phyloP scores from a whole-genome alignment of 2,329 filamentous ascomycete genomes.

The Pyrenochaeta sp. region DNA sequence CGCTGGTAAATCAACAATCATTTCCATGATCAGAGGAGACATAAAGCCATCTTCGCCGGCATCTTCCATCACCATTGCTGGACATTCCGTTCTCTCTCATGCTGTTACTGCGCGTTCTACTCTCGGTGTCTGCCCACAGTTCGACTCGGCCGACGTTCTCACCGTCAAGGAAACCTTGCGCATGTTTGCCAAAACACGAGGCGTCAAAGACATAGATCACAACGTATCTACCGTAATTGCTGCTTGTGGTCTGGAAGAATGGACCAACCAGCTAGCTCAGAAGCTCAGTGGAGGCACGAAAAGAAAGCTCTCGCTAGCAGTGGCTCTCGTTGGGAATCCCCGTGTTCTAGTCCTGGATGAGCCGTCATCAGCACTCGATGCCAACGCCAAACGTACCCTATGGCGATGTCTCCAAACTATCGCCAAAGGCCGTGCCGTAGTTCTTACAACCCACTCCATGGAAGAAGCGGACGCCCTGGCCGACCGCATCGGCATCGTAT shows the following conservation, averaged over 20 bases:
- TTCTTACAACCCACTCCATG: slow-evolving; percentile 89
- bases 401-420: slow-evolving; percentile 90
- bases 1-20: slow-evolving; percentile 88
- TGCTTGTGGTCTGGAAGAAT: slow-evolving; percentile 77
- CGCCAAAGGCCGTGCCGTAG: slow-evolving; percentile 77
- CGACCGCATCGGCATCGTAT: slow-evolving; percentile 85
- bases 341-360: slow-evolving; percentile 89
- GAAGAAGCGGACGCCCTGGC: slow-evolving; percentile 89
- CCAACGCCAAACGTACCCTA: slow-evolving; percentile 81
- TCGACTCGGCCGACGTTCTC: slow-evolving; percentile 81
- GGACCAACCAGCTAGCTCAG: slow-evolving; percentile 74
- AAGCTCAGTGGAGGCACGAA: slow-evolving; percentile 89
- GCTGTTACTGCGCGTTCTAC: slow-evolving; percentile 73
- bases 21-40: slow-evolving; percentile 85
- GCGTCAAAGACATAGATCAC: slow-evolving; percentile 74
- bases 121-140: slow-evolving; percentile 83
- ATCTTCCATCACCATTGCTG: slow-evolving; percentile 79
- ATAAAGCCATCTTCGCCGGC: slow-evolving; percentile 69
- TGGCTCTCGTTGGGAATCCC: slow-evolving; percentile 90
- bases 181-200: slow-evolving; percentile 85
- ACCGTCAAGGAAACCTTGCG: slow-evolving; percentile 82
- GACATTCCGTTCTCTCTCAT: slow-evolving; percentile 69
- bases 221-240: slow-evolving; percentile 78
- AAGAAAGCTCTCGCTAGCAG: slow-evolving; percentile 85
- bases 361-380: slow-evolving; percentile 84